Evolutionary conservation across 2,329 filamentous ascomycete genomes (phyloP), one percentile per base, ranked within the genome.

Genomic region (Fusarium sacchari): DNA sequence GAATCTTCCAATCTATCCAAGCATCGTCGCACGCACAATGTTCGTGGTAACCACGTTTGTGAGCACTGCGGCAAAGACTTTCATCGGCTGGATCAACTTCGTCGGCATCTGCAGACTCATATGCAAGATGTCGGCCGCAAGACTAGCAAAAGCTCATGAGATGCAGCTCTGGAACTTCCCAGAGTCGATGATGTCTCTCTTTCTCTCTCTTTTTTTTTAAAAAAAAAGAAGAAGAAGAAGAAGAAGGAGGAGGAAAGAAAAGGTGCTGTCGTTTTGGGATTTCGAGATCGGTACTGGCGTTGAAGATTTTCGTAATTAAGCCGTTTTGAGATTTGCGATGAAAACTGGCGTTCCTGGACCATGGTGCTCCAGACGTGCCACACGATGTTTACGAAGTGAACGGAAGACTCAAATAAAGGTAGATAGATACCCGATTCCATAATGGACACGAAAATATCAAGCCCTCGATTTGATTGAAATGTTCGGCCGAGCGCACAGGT

Each of bases 1-100:
- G 90, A 92, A 78, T 92, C 90, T 0, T 92, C 90, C 8, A 92
- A 92, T 74, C 81, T 92, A 24, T 89, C 90, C 57, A 92, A 92
- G 74, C 90, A 92, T 77, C 86, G 88, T 56, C 88, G 89, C 71
- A 92, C 86, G 13, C 90, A 92, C 73, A 86, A 87, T 20, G 82
- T 85, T 39, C 86, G 85, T 62, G 87, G 87, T 11, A 83, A 84
- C 40, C 86, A 87, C 75, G 81, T 82, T 30, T 92, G 90, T 49
- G 79, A 83, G 6, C 82, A 86, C 44, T 92, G 90, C 68, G 82
- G 83, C 20, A 89, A 88, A 71, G 84, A 87, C 61, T 92, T 92
- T 56, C 85, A 89, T 78, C 83, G 90, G 15, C 82, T 87, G 22
- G 90, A 92, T 78, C 89, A 92, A 78, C 83, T 91, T 34, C 86